Evolutionary conservation across 331 rosid species (phyloP).

Genomic region (Arachis monticola): DNA sequence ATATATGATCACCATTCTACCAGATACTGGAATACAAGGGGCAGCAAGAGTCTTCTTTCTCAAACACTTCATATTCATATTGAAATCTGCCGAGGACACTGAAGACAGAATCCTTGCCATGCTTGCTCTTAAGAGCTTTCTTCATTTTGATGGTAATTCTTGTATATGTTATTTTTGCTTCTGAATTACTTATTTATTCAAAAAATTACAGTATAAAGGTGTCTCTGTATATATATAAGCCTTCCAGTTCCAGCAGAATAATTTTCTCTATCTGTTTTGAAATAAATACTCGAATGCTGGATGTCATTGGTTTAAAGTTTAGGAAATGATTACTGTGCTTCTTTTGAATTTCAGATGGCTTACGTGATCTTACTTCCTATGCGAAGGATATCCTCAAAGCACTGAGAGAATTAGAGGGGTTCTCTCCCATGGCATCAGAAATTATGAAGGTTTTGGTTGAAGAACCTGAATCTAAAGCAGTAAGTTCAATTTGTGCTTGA

Average conservation of each 20-base stretch:
- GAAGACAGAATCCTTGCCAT: constrained; percentile 86
- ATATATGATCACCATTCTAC: constrained; percentile 75
- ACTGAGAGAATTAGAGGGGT: constrained; percentile 80
- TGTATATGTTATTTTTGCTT: constrained; percentile 1
- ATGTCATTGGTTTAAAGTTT: constrained; percentile 5
- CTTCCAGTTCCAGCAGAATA: constrained; percentile 5
- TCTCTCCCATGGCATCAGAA: constrained; percentile 72
- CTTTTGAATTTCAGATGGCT: constrained; percentile 72
- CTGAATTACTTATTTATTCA: background rate
- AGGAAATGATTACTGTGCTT: constrained; percentile 31
- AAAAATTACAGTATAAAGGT: background rate
- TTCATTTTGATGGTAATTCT: constrained; percentile 66
- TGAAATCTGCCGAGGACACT: constrained; percentile 61
- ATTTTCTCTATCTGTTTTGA: constrained; percentile 1
- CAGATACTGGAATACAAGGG: constrained; percentile 83
- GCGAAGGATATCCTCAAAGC: constrained; percentile 66
- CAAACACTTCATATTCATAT: constrained; percentile 62
- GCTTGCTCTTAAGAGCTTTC: constrained; percentile 79
- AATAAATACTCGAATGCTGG: background rate
- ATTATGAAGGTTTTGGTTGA: constrained; percentile 66
- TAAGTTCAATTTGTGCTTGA: constrained; percentile 50
- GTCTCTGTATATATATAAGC: constrained; percentile 4
- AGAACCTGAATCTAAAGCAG: constrained; percentile 65
- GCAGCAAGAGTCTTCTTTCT: constrained; percentile 80
- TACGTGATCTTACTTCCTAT: constrained; percentile 55